A percentile compares a stretch with the other conserved stretches of the same genome.
Conservation (phyloP, 2,329 filamentous ascomycete species). For the Annulohypoxylon truncatum region DNA sequence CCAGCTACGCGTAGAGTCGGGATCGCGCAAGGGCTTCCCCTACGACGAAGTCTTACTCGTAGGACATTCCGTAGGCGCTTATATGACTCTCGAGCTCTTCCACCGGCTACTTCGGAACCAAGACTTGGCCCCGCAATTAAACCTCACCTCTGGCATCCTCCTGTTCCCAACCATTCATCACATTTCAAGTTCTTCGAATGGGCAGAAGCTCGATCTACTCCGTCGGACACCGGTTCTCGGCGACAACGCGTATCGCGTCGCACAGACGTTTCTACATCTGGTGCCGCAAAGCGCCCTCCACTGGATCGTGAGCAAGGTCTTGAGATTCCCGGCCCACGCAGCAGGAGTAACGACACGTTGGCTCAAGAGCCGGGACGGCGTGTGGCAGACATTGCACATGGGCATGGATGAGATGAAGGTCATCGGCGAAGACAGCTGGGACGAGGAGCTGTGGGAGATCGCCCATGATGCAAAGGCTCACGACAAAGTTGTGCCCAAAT, state of each 20-base stretch:
- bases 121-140: conserved; percentile 52
- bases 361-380: conserved; percentile 66
- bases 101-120: conserved; percentile 62
- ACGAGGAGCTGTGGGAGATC: conserved; percentile 68
- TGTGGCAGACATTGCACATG: conserved; percentile 70
- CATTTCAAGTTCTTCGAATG: conserved; percentile 72
- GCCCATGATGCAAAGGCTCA: conserved; percentile 48
- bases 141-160: conserved; percentile 67
- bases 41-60: conserved; percentile 73
- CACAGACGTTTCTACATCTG: conserved; percentile 55
- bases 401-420: conserved; percentile 69
- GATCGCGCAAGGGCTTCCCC: conserved; percentile 49
- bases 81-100: conserved; percentile 76
- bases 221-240: conserved; percentile 57
- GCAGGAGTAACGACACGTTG: conserved; percentile 64
- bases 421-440: conserved; percentile 70
- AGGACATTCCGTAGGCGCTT: conserved; percentile 80
- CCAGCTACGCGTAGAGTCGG: conserved; percentile 46
- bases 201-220: conserved; percentile 62
- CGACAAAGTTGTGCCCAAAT: conserved; percentile 55
- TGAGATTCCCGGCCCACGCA: conserved; percentile 62
- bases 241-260: conserved; percentile 55
- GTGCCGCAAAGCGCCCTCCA: conserved; percentile 55
- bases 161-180: conserved; percentile 82
- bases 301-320: conserved; percentile 56